A percentile compares a stretch with the other conserved stretches of the same genome.
phyloP scores from a whole-genome alignment of 2,329 filamentous ascomycete species.

The Podosphaera xanthii region DNA sequence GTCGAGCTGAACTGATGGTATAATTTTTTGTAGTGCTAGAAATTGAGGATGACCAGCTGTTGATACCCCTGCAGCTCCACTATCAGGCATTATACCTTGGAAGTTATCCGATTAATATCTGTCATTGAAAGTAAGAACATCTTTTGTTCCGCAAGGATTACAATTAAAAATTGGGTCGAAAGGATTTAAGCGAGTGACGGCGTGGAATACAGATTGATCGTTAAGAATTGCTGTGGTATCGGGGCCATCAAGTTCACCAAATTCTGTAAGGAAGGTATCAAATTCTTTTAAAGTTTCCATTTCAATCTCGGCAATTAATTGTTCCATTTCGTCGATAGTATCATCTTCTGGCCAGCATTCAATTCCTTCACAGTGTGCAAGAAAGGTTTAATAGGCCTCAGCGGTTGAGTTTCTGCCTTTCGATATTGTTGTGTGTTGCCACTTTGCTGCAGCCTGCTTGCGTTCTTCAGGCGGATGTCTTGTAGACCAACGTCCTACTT shows the following conservation, averaged over 20 bases:
- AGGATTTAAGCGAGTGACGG: not conserved
- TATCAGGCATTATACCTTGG: slow-evolving; percentile 1
- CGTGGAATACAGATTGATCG: not conserved
- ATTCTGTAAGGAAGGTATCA: not conserved
- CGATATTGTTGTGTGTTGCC: not conserved
- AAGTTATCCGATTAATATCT: not conserved
- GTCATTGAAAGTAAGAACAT: not conserved
- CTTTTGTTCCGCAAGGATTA: not conserved
- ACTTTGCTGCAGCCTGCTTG: not conserved
- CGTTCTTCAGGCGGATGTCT: not conserved
- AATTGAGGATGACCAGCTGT: not conserved
- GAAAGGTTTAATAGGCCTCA: not conserved
- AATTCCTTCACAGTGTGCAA: not conserved
- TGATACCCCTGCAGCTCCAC: not conserved
- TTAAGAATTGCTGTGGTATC: not conserved
- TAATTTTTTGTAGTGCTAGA: not conserved
- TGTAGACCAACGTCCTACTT: not conserved
- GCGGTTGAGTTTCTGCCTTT: not conserved
- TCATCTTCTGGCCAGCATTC: not conserved
- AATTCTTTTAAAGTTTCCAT: not conserved
- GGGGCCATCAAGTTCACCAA: not conserved
- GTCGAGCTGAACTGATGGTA: not conserved
- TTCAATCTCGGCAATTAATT: not conserved
- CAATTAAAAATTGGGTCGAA: not conserved
- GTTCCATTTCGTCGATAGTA: not conserved